Evolutionary conservation across 1,284 basidiomycete genomes (phyloP), one percentile per base, ranked within the genome.

Genomic region (Cerrena zonata): DNA sequence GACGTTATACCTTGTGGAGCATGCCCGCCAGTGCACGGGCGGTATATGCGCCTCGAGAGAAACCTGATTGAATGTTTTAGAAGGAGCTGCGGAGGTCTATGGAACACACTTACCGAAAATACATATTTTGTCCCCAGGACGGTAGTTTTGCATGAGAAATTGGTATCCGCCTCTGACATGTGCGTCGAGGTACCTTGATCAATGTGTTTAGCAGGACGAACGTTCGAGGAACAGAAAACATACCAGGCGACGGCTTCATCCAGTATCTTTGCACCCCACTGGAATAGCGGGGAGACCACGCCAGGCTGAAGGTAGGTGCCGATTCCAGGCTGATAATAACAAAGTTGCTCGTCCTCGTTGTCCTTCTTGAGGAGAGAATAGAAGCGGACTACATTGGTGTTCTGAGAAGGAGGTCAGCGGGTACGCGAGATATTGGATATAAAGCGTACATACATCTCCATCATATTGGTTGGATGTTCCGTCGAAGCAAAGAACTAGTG

Each of bases 81-180:
- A 21, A 13, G 23, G 68, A 52, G 68, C n/a, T n/a, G n/a, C n/a
- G n/a, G n/a, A n/a, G n/a, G n/a, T n/a, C n/a, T n/a, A n/a, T n/a
- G n/a, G n/a, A n/a, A 22, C n/a, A 3, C 13, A 36, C 5, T 71
- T 73, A 55, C 75, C 73, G 57, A 81, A 80, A 18, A 81, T 69
- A 57, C 73, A 78, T 24, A 80, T 79, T 51, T 69, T 75, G 57
- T 80, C 74, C 7, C 71, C 74, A 18, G 62, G 60, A 15, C 65
- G 61, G 55, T 77, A 81, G 57, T 80, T 84, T 60, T 83, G 75
- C 78, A 83, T 82, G 38, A 86, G 63, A 58, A 83, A 86, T 49
- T 73, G 68, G 58, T 85, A 85, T 0, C 82, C 82, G 43, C 71
- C 79, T 69, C 75, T 77, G 51, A 80, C 74, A 61, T 82, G 78